Percentiles rank a stretch among this genome's conserved stretches.
These are phyloP conservation scores for Piper betle DNA, from an alignment of 164 flowering plant species.

Conservation along the genomic window DNA sequence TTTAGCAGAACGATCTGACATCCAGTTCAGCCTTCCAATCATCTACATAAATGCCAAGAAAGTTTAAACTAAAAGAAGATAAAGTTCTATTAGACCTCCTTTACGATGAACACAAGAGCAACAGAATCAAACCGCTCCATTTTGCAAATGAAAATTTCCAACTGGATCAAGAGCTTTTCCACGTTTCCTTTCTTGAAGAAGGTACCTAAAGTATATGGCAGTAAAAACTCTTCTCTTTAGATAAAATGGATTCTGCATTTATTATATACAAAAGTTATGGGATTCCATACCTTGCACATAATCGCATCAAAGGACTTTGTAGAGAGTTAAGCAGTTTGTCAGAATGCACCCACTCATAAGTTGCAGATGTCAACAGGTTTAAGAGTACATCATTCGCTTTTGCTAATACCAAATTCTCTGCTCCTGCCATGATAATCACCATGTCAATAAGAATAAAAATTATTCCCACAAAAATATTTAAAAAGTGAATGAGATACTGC, in stretches of 20 bases:
- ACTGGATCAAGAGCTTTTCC: constrained; percentile 91
- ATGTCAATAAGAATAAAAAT: neutral
- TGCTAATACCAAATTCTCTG: constrained; percentile 42
- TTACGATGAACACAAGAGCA: neutral
- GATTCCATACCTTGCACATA: constrained; percentile 64
- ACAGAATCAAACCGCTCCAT: constrained; percentile 66
- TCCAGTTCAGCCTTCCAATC: constrained; percentile 82
- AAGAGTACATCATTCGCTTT: constrained; percentile 67
- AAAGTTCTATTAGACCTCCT: neutral
- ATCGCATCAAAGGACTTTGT: constrained; percentile 55
- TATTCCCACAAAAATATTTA: neutral
- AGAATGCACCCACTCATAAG: constrained; percentile 51
- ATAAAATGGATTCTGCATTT: neutral
- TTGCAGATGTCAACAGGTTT: constrained; percentile 38
- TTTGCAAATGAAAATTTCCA: constrained; percentile 91
- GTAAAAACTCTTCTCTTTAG: neutral
- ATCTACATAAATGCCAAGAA: constrained; percentile 25
- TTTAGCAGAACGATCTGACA: constrained; percentile 81
- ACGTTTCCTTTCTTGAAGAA: constrained; percentile 83
- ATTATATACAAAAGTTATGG: too few species aligned
- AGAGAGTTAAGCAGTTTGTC: constrained; percentile 29
- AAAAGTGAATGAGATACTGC: neutral
- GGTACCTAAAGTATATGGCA: constrained; percentile 38
- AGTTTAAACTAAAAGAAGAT: neutral
- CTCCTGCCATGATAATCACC: neutral